Conservation (phyloP, 139 green algal species). For the Coelastrella sp. region DNA sequence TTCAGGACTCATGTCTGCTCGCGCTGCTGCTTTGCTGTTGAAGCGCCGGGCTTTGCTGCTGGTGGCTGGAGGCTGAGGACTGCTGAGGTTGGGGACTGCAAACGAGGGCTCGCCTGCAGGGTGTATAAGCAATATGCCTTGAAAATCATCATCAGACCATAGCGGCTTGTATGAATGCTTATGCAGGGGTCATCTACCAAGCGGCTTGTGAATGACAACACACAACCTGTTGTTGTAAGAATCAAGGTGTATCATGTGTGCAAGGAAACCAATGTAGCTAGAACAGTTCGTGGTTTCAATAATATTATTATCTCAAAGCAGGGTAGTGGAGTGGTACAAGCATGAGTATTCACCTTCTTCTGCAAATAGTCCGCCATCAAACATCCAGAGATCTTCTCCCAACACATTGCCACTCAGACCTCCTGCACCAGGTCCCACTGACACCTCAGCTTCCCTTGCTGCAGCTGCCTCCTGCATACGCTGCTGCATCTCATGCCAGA, state of each 20-base stretch:
- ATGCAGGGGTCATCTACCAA: no score
- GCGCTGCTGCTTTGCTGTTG: neutral
- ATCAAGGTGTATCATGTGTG: no score
- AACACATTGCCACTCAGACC: slow-evolving; percentile 15
- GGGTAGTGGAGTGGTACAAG: no score
- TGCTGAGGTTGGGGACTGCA: slow-evolving; percentile 4
- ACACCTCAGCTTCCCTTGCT: slow-evolving; percentile 33
- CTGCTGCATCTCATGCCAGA: slow-evolving; percentile 77
- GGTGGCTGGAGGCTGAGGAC: neutral
- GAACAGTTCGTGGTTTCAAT: no score
- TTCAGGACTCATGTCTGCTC: slow-evolving; percentile 11
- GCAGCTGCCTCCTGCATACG: slow-evolving; percentile 25
- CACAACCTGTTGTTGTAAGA: no score
- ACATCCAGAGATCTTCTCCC: slow-evolving; percentile 34
- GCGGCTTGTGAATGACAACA: no score
- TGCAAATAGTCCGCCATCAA: slow-evolving; percentile 63
- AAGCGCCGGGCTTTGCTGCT: neutral
- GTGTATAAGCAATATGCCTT: neutral
- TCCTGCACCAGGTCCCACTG: neutral
- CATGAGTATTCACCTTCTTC: slow-evolving; percentile 50
- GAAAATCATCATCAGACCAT: neutral
- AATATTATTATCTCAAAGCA: no score
- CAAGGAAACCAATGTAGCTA: no score
- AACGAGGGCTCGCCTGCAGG: slow-evolving; percentile 43
- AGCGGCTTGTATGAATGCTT: no score